These are phyloP conservation scores for Eimeria maxima DNA, from an alignment of 169 alveolate species.

Conservation along the genomic window DNA sequence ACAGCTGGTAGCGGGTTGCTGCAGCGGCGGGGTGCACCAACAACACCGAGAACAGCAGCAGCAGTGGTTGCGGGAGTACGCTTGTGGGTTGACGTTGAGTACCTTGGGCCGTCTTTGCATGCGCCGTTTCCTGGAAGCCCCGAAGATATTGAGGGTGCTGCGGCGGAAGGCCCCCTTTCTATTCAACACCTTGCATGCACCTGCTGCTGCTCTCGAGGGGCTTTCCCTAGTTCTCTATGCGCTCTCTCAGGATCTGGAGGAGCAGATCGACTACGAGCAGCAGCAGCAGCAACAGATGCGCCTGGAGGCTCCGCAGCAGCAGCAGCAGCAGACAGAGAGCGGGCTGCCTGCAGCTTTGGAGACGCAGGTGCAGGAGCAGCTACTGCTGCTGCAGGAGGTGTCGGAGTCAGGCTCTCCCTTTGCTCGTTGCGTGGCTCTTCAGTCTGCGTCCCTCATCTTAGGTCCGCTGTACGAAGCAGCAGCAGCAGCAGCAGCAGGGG, in stretches of 20 bases:
- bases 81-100: slow-evolving; percentile 34
- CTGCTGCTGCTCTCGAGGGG: slow-evolving; percentile 31
- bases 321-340: slow-evolving; percentile 15
- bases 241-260: slow-evolving; percentile 51
- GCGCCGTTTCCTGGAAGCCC: slow-evolving; percentile 35
- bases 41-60: slow-evolving; percentile 1
- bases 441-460: slow-evolving; percentile 23
- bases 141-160: slow-evolving; percentile 28
- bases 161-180: slow-evolving; percentile 48
- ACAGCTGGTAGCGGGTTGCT: slow-evolving; percentile 7
- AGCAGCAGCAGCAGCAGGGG: no score
- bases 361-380: slow-evolving; percentile 57
- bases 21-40: neutral
- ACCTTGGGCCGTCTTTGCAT: slow-evolving; percentile 67
- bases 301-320: slow-evolving; percentile 1
- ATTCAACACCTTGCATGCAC: neutral
- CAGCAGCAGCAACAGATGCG: neutral
- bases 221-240: neutral
- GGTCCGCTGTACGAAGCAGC: slow-evolving; percentile 1
- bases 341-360: slow-evolving; percentile 40
- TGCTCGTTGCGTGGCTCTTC: slow-evolving; percentile 30
- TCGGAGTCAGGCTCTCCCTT: slow-evolving; percentile 4
- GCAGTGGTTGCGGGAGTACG: slow-evolving; percentile 32
- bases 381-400: neutral
- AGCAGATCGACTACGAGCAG: slow-evolving; percentile 13